These are phyloP conservation scores for Apiotrichum domesticum DNA, from an alignment of 1,284 basidiomycete genomes.

Conservation along the genomic window DNA sequence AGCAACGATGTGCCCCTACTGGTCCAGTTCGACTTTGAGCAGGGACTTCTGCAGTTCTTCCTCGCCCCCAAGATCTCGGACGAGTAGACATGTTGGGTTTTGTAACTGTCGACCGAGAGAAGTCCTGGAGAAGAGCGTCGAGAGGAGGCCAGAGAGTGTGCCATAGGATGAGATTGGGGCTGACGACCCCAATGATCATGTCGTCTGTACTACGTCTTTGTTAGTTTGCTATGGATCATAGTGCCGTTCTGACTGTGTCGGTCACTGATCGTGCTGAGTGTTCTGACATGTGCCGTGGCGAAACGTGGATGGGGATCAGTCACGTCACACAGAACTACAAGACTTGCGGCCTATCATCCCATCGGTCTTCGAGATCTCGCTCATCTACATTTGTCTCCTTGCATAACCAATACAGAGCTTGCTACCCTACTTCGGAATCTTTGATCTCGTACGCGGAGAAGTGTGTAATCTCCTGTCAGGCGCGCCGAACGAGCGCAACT, in stretches of 20 bases:
- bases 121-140: background rate
- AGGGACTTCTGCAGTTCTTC: slow-evolving; percentile 46
- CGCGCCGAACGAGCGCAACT: too few relatives aligned
- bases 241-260: background rate
- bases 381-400: too few relatives aligned
- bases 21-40: slow-evolving; percentile 54
- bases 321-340: too few relatives aligned
- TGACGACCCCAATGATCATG: background rate
- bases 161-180: background rate
- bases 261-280: too few relatives aligned
- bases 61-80: slow-evolving; percentile 39
- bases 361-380: too few relatives aligned
- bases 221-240: slow-evolving; percentile 4
- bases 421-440: too few relatives aligned
- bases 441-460: too few relatives aligned
- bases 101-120: background rate
- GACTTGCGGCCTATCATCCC: too few relatives aligned
- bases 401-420: too few relatives aligned
- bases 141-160: background rate
- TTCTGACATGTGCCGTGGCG: too few relatives aligned
- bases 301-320: too few relatives aligned
- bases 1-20: slow-evolving; percentile 85
- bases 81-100: slow-evolving; percentile 8
- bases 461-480: too few relatives aligned
- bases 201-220: slow-evolving; percentile 4